Evolutionary conservation across 1,284 basidiomycete species (phyloP).

Genomic region (Cutaneotrichosporon daszewskae): DNA sequence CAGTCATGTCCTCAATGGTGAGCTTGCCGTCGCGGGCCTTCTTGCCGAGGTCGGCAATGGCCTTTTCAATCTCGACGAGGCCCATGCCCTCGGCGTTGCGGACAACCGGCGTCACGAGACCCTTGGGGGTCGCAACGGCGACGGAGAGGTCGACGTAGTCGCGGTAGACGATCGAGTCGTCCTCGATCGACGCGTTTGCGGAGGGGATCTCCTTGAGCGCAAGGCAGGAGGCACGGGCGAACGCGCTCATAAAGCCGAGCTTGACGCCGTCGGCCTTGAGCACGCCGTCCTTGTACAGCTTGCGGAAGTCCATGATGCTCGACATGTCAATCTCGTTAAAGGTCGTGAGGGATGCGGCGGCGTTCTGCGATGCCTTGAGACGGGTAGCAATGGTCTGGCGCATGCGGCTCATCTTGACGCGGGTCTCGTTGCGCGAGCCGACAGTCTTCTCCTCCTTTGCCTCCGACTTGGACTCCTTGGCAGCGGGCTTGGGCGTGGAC

Average conservation of each 20-base stretch:
- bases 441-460: slow-evolving; percentile 32
- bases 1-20: slow-evolving; percentile 92
- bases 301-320: slow-evolving; percentile 85
- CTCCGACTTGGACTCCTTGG: slow-evolving; percentile 13
- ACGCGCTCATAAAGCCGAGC: slow-evolving; percentile 97
- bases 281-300: slow-evolving; percentile 89
- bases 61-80: slow-evolving; percentile 87
- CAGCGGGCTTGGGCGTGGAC: slow-evolving; percentile 13
- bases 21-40: slow-evolving; percentile 91
- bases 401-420: slow-evolving; percentile 98
- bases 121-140: slow-evolving; percentile 95
- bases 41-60: slow-evolving; percentile 81
- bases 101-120: slow-evolving; percentile 92
- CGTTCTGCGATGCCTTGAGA: slow-evolving; percentile 96
- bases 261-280: slow-evolving; percentile 93
- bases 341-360: slow-evolving; percentile 92
- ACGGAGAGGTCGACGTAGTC: slow-evolving; percentile 93
- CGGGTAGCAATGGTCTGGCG: slow-evolving; percentile 93
- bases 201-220: slow-evolving; percentile 89
- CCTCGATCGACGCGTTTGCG: slow-evolving; percentile 92
- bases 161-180: slow-evolving; percentile 87
- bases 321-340: slow-evolving; percentile 99
- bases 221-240: slow-evolving; percentile 78
- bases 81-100: slow-evolving; percentile 82
- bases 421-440: slow-evolving; percentile 68